Percentiles rank a stretch among this genome's conserved stretches.
Evolutionary conservation across 139 green algal genomes (phyloP).

Genomic region (Chlorella sp.): DNA sequence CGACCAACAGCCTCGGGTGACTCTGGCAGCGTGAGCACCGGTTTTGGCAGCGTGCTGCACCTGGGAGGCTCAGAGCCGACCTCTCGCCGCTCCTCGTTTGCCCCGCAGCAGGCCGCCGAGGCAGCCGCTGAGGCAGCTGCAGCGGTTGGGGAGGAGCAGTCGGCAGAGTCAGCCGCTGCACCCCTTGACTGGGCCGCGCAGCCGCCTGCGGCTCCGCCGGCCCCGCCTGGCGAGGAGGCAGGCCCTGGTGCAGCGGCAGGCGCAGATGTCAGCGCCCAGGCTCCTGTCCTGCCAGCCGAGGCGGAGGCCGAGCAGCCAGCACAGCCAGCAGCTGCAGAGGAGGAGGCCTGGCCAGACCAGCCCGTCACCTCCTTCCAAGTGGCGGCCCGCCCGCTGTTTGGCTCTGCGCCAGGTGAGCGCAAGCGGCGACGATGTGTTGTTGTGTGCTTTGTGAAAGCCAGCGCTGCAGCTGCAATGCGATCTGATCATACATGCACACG

Average conservation of each 20-base stretch:
- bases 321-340: background rate
- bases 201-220: too few relatives aligned
- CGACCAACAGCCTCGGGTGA: background rate
- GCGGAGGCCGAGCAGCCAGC: background rate
- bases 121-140: background rate
- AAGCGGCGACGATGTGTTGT: background rate
- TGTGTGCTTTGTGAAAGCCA: background rate
- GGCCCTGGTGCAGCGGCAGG: too few relatives aligned
- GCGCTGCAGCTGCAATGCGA: too few relatives aligned
- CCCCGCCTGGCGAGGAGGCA: too few relatives aligned
- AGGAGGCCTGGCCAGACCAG: background rate
- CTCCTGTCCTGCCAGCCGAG: background rate
- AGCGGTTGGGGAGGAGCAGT: too few relatives aligned
- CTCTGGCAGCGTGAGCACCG: background rate
- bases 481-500: too few relatives aligned
- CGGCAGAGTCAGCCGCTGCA: too few relatives aligned
- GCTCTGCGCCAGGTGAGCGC: background rate
- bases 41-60: conserved; percentile 4
- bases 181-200: too few relatives aligned
- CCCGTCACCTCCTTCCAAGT: conserved; percentile 9
- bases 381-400: background rate
- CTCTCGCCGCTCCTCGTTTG: background rate
- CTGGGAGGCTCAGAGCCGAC: background rate
- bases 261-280: too few relatives aligned
- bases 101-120: background rate